phyloP scores from a whole-genome alignment of 1,284 basidiomycete genomes.

The Sphagnurus paluster region DNA sequence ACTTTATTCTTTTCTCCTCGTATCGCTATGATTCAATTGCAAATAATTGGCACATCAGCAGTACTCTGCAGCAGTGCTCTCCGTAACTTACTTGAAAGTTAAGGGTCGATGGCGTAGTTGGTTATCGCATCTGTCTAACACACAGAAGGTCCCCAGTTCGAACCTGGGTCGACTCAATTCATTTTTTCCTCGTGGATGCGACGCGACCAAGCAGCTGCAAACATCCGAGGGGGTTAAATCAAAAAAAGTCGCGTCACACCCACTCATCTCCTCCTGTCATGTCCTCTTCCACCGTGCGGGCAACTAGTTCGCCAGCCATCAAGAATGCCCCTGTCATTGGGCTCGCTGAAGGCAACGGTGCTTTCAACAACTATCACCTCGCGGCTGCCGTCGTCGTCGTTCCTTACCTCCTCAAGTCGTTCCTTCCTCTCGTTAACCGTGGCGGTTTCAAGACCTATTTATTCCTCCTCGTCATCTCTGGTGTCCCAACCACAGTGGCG shows the following conservation, averaged over 20 bases:
- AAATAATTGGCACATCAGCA: too few relatives aligned
- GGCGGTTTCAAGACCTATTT: conserved; percentile 85
- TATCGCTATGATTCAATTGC: too few relatives aligned
- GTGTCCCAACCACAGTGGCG: conserved; percentile 75
- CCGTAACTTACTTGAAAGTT: background rate
- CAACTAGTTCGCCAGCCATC: conserved; percentile 66
- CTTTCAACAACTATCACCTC: conserved; percentile 83
- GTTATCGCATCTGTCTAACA: conserved; percentile 71
- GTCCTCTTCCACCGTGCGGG: conserved; percentile 49
- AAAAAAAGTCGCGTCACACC: conserved; percentile 14
- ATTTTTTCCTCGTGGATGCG: background rate
- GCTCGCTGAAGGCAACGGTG: conserved; percentile 85
- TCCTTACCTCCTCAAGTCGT: conserved; percentile 80
- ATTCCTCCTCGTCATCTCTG: conserved; percentile 75
- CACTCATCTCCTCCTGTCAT: conserved; percentile 23
- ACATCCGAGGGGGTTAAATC: conserved; percentile 4
- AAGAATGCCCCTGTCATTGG: conserved; percentile 83
- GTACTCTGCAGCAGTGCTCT: too few relatives aligned
- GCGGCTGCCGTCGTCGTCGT: conserved; percentile 74
- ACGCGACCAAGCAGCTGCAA: conserved; percentile 10
- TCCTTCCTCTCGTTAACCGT: conserved; percentile 75
- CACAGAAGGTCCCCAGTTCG: conserved; percentile 16
- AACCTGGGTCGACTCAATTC: conserved; percentile 13
- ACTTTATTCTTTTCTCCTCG: too few relatives aligned
- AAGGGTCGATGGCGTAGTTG: conserved; percentile 75